Evolutionary conservation across 768 basidiomycete genomes (phyloP), one percentile per base, ranked within the genome.

Genomic region (Trametes gibbosa): DNA sequence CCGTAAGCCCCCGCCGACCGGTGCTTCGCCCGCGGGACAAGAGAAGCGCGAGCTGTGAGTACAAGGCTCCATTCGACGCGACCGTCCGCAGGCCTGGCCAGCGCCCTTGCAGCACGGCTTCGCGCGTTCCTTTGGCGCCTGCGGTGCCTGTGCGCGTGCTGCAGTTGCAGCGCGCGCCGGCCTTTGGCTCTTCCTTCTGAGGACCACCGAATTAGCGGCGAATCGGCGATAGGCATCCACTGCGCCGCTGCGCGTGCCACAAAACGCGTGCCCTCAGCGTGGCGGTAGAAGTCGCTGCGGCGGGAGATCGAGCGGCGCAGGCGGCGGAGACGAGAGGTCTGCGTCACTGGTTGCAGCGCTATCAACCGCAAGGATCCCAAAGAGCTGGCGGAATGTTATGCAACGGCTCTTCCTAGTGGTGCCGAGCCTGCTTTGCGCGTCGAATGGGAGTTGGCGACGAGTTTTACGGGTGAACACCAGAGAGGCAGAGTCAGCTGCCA

Each of bases 191-290:
- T 32, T 32, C 29, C 29, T 10, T 32, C 32, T 27, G 17, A 12
- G 39, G 25, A 13, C 12, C 55, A 29, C 55, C 47, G 47, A 56
- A 32, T 52, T 53, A 48, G 58, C 48, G 53, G 48, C 52, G 53
- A 54, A 60, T 54, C 59, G 59, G 59, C 59, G 59, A 60, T 60
- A 60, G 48, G 53, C 59, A 60, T 54, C n/a, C 48, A 9, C 10
- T 32, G 29, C 29, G 58, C 53, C 47, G 59, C 48, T 34, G 46
- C 52, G 34, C 32, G 5, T 21, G 29, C 47, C 40, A 23, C 40
- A 19, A 19, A 35, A 40, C 14, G 56, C 56, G 56, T 42, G 47
- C 47, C 40, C 48, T 6, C 23, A 4, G 48, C 40, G 39, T 37
- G 54, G 40, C 13, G 40, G 29, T 35, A 13, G 48, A 17, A n/a